phyloP scores from a whole-genome alignment of 345 rosid genomes.

The Brassica cretica region DNA sequence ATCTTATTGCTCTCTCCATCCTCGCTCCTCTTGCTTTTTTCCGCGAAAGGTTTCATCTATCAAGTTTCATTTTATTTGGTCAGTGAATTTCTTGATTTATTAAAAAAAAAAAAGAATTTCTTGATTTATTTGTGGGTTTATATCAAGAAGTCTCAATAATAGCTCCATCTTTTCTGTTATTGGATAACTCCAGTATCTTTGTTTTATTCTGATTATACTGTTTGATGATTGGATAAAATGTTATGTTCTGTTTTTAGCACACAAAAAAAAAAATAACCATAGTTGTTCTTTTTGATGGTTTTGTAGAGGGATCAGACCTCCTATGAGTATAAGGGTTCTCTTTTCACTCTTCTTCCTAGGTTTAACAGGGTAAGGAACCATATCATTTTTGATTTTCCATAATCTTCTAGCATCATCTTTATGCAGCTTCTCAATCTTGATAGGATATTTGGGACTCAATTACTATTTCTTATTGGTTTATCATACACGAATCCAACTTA shows the following conservation, averaged over 20 bases:
- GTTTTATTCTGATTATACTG: not conserved
- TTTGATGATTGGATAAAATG: not conserved
- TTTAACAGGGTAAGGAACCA: conserved; percentile 66
- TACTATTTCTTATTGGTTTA: conserved; percentile 89
- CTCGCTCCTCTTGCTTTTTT: conserved; percentile 85
- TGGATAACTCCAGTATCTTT: not conserved
- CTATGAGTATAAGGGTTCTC: conserved; percentile 60
- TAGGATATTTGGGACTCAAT: conserved; percentile 97
- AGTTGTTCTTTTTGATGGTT: conserved; percentile 20
- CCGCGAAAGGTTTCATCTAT: conserved; percentile 65
- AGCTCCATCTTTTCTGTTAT: conserved; percentile 2
- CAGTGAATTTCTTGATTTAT: not conserved
- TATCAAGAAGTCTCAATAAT: not conserved
- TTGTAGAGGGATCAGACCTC: conserved; percentile 75
- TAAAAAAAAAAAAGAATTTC: not conserved
- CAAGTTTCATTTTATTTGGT: not conserved
- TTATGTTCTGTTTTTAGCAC: conserved; percentile 4
- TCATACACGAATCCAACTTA: conserved; percentile 92
- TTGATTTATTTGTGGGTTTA: not conserved
- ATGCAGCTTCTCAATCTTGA: conserved; percentile 30
- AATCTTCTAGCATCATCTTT: conserved; percentile 10
- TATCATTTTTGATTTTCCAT: not conserved
- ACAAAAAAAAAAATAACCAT: not conserved
- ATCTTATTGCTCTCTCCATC: conserved; percentile 83
- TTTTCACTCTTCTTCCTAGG: conserved; percentile 83